Conservation (phyloP, 768 basidiomycete species). For the Russula sp. region DNA sequence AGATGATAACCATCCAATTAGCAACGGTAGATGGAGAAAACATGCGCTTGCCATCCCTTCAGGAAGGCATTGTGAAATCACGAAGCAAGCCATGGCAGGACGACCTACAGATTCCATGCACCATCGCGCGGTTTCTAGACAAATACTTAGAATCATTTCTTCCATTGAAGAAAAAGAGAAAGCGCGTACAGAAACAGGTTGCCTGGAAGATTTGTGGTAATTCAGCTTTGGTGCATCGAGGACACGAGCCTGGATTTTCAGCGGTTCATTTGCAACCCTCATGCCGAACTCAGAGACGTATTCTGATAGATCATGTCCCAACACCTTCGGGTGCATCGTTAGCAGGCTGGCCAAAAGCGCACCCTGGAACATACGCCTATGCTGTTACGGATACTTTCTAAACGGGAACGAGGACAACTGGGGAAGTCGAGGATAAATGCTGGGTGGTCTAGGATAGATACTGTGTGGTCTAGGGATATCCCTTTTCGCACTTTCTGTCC, state of each 20-base stretch:
- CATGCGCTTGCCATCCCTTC: conserved; percentile 68
- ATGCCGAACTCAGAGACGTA: conserved; percentile 67
- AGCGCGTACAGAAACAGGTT: conserved; percentile 49
- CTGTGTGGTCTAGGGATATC: conserved; percentile 59
- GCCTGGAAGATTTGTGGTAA: conserved; percentile 54
- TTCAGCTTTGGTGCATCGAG: conserved; percentile 57
- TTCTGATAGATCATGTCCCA: conserved; percentile 41
- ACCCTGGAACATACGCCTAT: conserved; percentile 36
- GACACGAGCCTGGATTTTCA: conserved; percentile 56
- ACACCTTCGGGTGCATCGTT: conserved; percentile 36
- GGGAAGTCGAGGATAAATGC: conserved; percentile 59
- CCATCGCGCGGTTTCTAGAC: conserved; percentile 56
- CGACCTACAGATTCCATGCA: conserved; percentile 67
- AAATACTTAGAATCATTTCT: not conserved
- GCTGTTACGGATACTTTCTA: conserved; percentile 49
- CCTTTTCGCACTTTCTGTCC: conserved; percentile 73
- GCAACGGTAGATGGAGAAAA: conserved; percentile 47
- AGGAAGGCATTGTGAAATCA: not conserved
- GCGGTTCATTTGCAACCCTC: conserved; percentile 48
- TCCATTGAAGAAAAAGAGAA: not conserved
- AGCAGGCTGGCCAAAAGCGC: not conserved
- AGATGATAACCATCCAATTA: conserved; percentile 60
- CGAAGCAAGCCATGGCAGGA: not conserved
- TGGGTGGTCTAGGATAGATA: conserved; percentile 55
- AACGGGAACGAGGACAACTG: conserved; percentile 52